Evolutionary conservation across 1,139 yeast species (phyloP).

Genomic region (Taphrina wiesneri): DNA sequence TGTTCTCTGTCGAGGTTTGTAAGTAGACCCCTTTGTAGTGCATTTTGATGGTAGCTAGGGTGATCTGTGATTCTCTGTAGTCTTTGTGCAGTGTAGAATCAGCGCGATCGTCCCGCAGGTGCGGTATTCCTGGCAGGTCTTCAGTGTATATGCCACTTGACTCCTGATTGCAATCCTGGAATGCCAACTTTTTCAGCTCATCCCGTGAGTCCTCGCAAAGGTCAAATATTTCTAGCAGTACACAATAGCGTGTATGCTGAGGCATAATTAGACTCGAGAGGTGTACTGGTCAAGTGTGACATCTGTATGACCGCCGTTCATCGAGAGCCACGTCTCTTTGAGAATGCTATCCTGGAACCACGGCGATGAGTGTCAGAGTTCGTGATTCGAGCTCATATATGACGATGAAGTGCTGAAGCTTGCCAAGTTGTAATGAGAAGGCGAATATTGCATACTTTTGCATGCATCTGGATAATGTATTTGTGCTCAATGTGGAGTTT

Average conservation of each 20-base stretch:
- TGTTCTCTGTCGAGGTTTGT: background rate
- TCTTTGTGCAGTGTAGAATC: background rate
- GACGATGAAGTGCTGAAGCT: too few relatives aligned
- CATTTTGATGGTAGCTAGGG: background rate
- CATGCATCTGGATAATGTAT: too few relatives aligned
- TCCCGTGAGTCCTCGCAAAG: background rate
- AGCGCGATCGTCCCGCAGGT: background rate
- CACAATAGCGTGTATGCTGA: background rate
- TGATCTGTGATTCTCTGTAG: background rate
- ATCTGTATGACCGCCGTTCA: too few relatives aligned
- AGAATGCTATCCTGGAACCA: too few relatives aligned
- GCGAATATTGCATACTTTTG: too few relatives aligned
- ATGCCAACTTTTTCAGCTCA: background rate
- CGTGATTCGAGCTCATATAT: too few relatives aligned
- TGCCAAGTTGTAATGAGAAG: too few relatives aligned
- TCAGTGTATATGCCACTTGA: background rate
- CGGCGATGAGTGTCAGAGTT: too few relatives aligned
- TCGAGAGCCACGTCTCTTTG: too few relatives aligned
- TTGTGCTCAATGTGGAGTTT: too few relatives aligned
- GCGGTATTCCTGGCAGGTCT: background rate
- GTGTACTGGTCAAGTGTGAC: too few relatives aligned
- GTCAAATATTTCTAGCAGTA: background rate
- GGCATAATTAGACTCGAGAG: background rate
- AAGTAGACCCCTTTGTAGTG: constrained; percentile 8
- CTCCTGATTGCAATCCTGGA: background rate